A percentile compares a stretch with the other conserved stretches of the same genome.
phyloP scores from a whole-genome alignment of 2,329 filamentous ascomycete species.

The Clonostachys rhizophaga region DNA sequence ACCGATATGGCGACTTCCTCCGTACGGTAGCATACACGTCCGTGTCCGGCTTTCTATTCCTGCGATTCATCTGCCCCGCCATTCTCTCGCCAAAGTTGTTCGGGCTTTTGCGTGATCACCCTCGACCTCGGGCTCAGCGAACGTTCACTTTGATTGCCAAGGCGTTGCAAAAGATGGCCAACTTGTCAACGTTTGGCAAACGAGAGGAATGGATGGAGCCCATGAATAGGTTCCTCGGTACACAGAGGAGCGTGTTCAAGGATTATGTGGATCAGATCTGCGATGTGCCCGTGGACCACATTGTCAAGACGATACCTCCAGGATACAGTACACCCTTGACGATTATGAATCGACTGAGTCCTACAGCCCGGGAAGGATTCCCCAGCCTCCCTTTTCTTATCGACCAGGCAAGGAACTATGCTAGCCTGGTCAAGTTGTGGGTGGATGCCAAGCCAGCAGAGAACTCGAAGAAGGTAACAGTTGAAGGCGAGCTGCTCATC shows the following conservation, averaged over 20 bases:
- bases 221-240: constrained; percentile 83
- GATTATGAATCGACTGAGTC: constrained; percentile 77
- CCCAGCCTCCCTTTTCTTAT: constrained; percentile 90
- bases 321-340: constrained; percentile 91
- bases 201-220: constrained; percentile 99
- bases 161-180: constrained; percentile 83
- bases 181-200: constrained; percentile 85
- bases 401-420: constrained; percentile 81
- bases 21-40: constrained; percentile 89
- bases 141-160: constrained; percentile 92
- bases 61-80: constrained; percentile 95
- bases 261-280: constrained; percentile 85
- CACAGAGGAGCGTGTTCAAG: constrained; percentile 76
- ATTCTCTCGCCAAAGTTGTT: constrained; percentile 94
- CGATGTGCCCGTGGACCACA: constrained; percentile 69
- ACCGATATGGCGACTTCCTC: constrained; percentile 89
- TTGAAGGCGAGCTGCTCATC: constrained; percentile 44
- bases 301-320: constrained; percentile 63
- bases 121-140: constrained; percentile 75
- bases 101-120: constrained; percentile 77
- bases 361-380: constrained; percentile 83
- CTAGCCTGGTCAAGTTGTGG: constrained; percentile 79
- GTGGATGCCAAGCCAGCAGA: constrained; percentile 48
- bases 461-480: constrained; percentile 15
- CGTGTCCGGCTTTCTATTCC: constrained; percentile 89